Percentiles rank a stretch among this genome's conserved stretches.
Evolutionary conservation across 179 eudicot genomes (phyloP).

Genomic region (Beta corolliflora): DNA sequence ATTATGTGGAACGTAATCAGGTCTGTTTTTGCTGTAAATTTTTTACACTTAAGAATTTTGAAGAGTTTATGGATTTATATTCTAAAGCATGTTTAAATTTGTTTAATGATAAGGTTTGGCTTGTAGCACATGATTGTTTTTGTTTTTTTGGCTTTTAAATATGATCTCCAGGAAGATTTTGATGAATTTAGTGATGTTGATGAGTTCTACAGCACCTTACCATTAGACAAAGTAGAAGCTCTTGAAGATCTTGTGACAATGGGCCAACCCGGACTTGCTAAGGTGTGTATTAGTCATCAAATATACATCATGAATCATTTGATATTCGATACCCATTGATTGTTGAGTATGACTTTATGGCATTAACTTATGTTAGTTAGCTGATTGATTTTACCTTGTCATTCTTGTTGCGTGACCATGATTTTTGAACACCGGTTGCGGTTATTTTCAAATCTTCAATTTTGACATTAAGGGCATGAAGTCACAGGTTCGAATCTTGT

Average conservation of each 20-base stretch:
- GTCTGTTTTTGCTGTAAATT: constrained; percentile 32
- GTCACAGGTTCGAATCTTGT: constrained; percentile 38
- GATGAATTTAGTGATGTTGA: constrained; percentile 95
- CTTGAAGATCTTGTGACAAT: constrained; percentile 91
- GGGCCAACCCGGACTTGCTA: constrained; percentile 75
- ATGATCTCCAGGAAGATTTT: constrained; percentile 74
- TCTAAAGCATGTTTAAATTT: constrained; percentile 1
- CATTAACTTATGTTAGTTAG: constrained; percentile 7
- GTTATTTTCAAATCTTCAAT: constrained; percentile 29
- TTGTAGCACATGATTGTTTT: background rate
- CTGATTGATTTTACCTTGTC: constrained; percentile 36
- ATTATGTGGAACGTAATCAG: constrained; percentile 98
- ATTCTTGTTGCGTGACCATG: constrained; percentile 30
- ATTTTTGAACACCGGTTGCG: constrained; percentile 31
- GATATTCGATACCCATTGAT: constrained; percentile 22
- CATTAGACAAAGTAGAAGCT: constrained; percentile 94
- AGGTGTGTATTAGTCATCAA: constrained; percentile 42
- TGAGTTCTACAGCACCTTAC: constrained; percentile 84
- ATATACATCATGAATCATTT: background rate
- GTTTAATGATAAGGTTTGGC: background rate
- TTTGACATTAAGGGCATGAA: constrained; percentile 44
- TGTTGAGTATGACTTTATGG: constrained; percentile 16
- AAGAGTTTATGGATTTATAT: background rate
- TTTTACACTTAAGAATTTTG: background rate
- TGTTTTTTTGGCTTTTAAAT: constrained; percentile 12